Percentiles rank a stretch among this genome's conserved stretches.
phyloP scores from a whole-genome alignment of 1,139 yeast species.

The Blastobotrys indianensis region DNA sequence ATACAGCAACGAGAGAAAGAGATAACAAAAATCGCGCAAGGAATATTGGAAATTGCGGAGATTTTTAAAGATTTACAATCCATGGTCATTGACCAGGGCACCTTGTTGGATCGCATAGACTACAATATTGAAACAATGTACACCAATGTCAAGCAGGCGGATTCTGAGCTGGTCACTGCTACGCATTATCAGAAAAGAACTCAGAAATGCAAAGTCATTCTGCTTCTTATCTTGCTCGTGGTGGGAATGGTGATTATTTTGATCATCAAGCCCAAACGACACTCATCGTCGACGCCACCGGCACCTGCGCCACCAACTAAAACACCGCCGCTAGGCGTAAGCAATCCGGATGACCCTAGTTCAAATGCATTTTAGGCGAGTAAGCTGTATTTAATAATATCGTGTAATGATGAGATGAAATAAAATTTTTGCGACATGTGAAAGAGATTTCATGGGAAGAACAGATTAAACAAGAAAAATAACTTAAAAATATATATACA shows the following conservation, averaged over 20 bases:
- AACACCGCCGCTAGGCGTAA: not conserved
- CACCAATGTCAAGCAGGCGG: conserved; percentile 68
- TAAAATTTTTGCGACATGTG: no score
- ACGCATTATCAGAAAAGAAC: conserved; percentile 79
- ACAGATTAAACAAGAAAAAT: no score
- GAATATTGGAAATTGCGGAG: conserved; percentile 86
- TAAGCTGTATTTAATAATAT: no score
- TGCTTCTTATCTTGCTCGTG: conserved; percentile 64
- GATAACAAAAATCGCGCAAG: conserved; percentile 85
- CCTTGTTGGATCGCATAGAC: conserved; percentile 85
- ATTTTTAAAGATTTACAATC: conserved; percentile 91
- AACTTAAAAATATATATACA: no score
- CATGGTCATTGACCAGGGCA: conserved; percentile 92
- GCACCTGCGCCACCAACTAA: conserved; percentile 12
- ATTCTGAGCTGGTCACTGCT: conserved; percentile 70
- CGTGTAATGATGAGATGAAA: no score
- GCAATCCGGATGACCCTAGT: not conserved
- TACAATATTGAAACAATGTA: conserved; percentile 79
- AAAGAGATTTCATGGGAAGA: no score
- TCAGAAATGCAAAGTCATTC: conserved; percentile 82
- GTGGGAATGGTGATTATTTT: conserved; percentile 66
- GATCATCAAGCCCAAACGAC: conserved; percentile 55
- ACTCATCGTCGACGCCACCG: conserved; percentile 17
- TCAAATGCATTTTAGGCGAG: no score
- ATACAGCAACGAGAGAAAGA: conserved; percentile 79